Base-by-base conservation (phyloP, 345 rosid species). In the Moringa oleifera region DNA sequence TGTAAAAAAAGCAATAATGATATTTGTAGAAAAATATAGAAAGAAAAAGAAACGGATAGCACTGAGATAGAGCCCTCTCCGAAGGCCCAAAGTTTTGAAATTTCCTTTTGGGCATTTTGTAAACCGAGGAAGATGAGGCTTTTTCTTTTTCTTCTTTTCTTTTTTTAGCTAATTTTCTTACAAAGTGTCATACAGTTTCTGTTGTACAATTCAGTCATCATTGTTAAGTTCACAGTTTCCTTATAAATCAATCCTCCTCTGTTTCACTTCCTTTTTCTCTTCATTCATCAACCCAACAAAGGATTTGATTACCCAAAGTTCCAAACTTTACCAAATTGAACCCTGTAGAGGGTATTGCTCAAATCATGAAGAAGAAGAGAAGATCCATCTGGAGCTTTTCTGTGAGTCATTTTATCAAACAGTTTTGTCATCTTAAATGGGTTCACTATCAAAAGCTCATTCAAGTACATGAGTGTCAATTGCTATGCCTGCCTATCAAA, bases 61-160 rank as follows among this genome's bases (percentile, higher is more conserved):
- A 63, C 66, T 54, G 56, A 58, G 22, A 51, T 70, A 61, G 75
- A 76, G 85, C 87, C 87, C 81, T 81, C 87, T 78, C 87, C 81
- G 51, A 75, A 73, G 75, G 78, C 81, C 89, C 84, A 68, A 65
- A 71, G 21, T 64, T 71, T 79, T 79, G 65, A 25, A 23, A 65
- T n/a, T n/a, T n/a, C 62, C 59, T 64, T 41, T 77, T 80, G 85
- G 87, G 83, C 69, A 73, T 74, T 73, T 81, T 81, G 73, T 67
- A 64, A 50, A 53, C 73, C 23, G 73, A 74, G 91, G 88, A 85
- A 62, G 88, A 77, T 50, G 87, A 66, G 82, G 85, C 83, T 71
- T 66, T 64, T 51, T 60, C 21, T 54, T 62, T 53, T 59, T 45
- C 52, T 62, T 57, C 19, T 63, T 41, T 4, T 54, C 33, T 31